A percentile compares a stretch with the other conserved stretches of the same genome.
Evolutionary conservation across 164 flowering plant species (phyloP).

Genomic region (Pachysandra terminalis): DNA sequence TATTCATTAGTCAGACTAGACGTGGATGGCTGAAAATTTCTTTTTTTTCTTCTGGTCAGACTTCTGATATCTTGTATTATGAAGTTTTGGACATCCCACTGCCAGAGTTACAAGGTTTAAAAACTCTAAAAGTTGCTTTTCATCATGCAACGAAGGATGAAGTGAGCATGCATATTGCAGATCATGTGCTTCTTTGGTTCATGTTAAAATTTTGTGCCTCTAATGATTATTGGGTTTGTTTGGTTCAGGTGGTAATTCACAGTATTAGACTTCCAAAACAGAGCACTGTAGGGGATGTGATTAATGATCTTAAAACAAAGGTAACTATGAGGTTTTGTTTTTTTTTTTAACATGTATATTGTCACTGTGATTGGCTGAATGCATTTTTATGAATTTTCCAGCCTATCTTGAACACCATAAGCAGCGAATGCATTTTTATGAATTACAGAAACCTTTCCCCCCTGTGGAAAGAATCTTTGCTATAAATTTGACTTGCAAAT

Average conservation of each 20-base stretch:
- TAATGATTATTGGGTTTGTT: background rate
- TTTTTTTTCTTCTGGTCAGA: conserved; percentile 30
- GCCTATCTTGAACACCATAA: too few species aligned
- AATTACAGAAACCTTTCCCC: background rate
- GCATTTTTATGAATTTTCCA: too few species aligned
- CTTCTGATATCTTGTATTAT: conserved; percentile 72
- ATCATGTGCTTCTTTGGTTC: background rate
- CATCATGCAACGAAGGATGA: conserved; percentile 48
- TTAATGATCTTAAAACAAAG: conserved; percentile 49
- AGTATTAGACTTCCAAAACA: conserved; percentile 53
- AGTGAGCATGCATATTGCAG: conserved; percentile 21
- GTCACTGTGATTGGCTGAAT: too few species aligned
- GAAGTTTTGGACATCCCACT: conserved; percentile 83
- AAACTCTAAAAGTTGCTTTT: conserved; percentile 50
- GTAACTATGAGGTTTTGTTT: conserved; percentile 14
- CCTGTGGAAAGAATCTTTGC: background rate
- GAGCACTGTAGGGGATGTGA: conserved; percentile 60
- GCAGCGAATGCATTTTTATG: too few species aligned
- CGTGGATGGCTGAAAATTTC: background rate
- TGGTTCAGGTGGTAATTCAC: conserved; percentile 44
- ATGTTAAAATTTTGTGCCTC: background rate
- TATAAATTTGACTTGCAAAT: background rate
- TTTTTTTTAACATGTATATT: too few species aligned
- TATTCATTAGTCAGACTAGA: background rate
- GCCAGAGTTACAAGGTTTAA: conserved; percentile 63